Conservation (phyloP, 225 moss, liverwort and hornwort genomes). For the Polytrichum commune region DNA sequence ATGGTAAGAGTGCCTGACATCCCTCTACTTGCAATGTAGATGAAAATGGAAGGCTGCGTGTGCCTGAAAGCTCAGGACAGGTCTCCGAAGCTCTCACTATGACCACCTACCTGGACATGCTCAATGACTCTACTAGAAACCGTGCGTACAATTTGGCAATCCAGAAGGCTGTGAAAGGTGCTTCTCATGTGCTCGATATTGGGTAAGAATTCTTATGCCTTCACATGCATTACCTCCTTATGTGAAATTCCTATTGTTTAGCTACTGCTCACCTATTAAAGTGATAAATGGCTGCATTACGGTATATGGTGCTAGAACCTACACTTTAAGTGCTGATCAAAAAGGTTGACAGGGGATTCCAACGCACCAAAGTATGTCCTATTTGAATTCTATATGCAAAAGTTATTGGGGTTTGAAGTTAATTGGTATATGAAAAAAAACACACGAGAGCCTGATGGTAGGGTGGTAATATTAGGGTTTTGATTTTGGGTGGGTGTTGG, state of each 20-base stretch:
- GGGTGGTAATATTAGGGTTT: too few species aligned
- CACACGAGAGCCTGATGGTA: too few species aligned
- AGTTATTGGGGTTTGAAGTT: too few species aligned
- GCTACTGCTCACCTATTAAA: neutral
- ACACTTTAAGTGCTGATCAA: too few species aligned
- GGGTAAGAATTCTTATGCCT: slow-evolving; percentile 35
- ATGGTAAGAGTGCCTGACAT: neutral
- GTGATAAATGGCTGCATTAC: neutral
- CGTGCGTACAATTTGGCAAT: slow-evolving; percentile 68
- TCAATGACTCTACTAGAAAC: slow-evolving; percentile 74
- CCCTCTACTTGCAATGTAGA: slow-evolving; percentile 30
- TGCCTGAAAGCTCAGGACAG: slow-evolving; percentile 14
- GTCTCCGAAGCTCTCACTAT: slow-evolving; percentile 62
- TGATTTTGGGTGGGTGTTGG: too few species aligned
- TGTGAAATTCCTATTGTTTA: neutral
- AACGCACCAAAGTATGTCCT: too few species aligned
- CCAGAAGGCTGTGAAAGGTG: slow-evolving; percentile 76
- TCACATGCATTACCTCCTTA: slow-evolving; percentile 1
- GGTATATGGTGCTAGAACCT: neutral
- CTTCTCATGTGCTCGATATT: slow-evolving; percentile 74
- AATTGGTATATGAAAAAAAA: too few species aligned
- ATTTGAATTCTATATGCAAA: too few species aligned
- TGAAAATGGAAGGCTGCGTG: slow-evolving; percentile 23
- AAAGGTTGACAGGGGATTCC: too few species aligned
- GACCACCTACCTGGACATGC: slow-evolving; percentile 92